phyloP scores from a whole-genome alignment of 2,329 filamentous ascomycete species.

The Penicillium sp. region DNA sequence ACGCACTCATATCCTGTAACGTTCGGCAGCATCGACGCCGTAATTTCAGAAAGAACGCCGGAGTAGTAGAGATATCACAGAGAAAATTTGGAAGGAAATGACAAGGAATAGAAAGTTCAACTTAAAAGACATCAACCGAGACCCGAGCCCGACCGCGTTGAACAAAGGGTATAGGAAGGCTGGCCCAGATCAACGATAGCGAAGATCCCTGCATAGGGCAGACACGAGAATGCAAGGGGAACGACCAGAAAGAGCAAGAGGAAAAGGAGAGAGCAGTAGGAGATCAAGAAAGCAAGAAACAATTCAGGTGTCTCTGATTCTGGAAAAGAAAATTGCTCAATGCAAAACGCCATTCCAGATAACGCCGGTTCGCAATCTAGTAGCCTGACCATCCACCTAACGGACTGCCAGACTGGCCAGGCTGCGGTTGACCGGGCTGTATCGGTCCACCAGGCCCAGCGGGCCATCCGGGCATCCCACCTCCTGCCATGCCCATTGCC shows the following conservation, averaged over 20 bases:
- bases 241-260: slow-evolving; percentile 8
- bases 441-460: slow-evolving; percentile 33
- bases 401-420: slow-evolving; percentile 38
- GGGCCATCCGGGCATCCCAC: slow-evolving; percentile 39
- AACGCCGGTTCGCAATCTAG: slow-evolving; percentile 29
- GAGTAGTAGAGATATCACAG: background rate
- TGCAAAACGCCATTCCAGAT: slow-evolving; percentile 23
- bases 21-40: slow-evolving; percentile 15
- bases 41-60: slow-evolving; percentile 14
- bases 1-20: slow-evolving; percentile 24
- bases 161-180: slow-evolving; percentile 38
- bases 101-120: slow-evolving; percentile 13
- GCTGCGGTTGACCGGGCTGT: slow-evolving; percentile 39
- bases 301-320: slow-evolving; percentile 10
- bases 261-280: slow-evolving; percentile 7
- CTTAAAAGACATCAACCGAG: slow-evolving; percentile 14
- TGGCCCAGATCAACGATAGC: slow-evolving; percentile 35
- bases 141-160: slow-evolving; percentile 28
- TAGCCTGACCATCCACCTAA: slow-evolving; percentile 41
- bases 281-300: slow-evolving; percentile 7
- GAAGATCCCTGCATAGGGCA: slow-evolving; percentile 12
- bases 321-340: slow-evolving; percentile 9
- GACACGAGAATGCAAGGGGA: slow-evolving; percentile 18
- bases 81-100: slow-evolving; percentile 7
- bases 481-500: slow-evolving; percentile 37